These are phyloP conservation scores for Adansonia gregorii DNA, from an alignment of 441 rosid species.

Conservation along the genomic window DNA sequence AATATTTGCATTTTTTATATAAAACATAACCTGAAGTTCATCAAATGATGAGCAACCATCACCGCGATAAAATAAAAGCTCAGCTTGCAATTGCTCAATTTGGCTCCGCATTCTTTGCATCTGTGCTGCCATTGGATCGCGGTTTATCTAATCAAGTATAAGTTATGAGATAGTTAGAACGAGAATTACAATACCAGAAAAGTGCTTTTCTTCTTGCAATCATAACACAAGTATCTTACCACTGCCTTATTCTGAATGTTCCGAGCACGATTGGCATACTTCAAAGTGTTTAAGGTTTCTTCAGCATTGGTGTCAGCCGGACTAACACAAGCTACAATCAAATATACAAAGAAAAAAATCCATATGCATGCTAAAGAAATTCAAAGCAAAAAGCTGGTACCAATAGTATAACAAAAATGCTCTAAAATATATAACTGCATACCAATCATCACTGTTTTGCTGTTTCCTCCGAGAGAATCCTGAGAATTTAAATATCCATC, in stretches of 20 bases:
- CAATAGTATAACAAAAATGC: constrained; percentile 7
- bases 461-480: constrained; percentile 99
- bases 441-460: constrained; percentile 99
- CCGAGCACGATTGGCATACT: constrained; percentile 96
- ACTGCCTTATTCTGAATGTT: constrained; percentile 97
- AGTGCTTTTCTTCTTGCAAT: constrained; percentile 8
- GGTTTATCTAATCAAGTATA: constrained; percentile 62
- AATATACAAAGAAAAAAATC: constrained; percentile 11
- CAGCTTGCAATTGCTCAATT: constrained; percentile 91
- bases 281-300: constrained; percentile 91
- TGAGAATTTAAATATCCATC: constrained; percentile 35
- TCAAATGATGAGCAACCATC: constrained; percentile 64
- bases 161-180: constrained; percentile 12
- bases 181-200: constrained; percentile 3
- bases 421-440: constrained; percentile 30
- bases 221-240: constrained; percentile 48
- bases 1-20: neutral
- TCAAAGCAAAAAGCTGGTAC: neutral
- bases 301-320: constrained; percentile 98
- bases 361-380: neutral
- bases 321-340: constrained; percentile 85
- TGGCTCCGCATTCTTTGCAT: constrained; percentile 91
- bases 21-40: constrained; percentile 30
- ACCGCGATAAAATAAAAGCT: constrained; percentile 76
- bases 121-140: constrained; percentile 85